A percentile compares a stretch with the other conserved stretches of the same genome.
These are phyloP conservation scores for Wickerhamomyces sp. DNA, from an alignment of 1,139 yeast species.

Conservation along the genomic window DNA sequence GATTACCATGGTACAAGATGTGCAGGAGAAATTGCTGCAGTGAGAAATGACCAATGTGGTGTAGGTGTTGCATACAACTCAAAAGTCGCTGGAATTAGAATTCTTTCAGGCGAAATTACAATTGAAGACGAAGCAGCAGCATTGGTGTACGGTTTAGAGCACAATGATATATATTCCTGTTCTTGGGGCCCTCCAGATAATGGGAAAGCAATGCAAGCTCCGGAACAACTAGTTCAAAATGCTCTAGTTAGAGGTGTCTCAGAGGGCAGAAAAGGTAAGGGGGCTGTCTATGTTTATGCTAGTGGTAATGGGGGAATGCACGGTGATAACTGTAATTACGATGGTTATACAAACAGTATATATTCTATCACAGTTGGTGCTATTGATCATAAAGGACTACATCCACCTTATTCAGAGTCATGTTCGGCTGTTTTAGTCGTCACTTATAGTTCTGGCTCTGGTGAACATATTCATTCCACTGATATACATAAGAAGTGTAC, in stretches of 20 bases:
- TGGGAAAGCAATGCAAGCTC: conserved; percentile 82
- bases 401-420: conserved; percentile 86
- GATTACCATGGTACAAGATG: conserved; percentile 97
- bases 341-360: conserved; percentile 95
- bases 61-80: conserved; percentile 90
- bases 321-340: conserved; percentile 93
- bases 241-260: conserved; percentile 84
- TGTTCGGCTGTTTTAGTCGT: conserved; percentile 97
- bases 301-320: conserved; percentile 87
- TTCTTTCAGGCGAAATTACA: conserved; percentile 74
- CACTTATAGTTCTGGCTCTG: conserved; percentile 88
- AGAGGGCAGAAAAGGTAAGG: conserved; percentile 77
- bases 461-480: conserved; percentile 88
- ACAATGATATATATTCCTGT: conserved; percentile 90
- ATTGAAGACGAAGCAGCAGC: conserved; percentile 91
- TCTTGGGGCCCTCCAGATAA: conserved; percentile 99
- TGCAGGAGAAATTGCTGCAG: conserved; percentile 96
- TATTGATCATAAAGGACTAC: conserved; percentile 77
- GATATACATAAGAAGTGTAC: conserved; percentile 76
- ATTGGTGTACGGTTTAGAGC: conserved; percentile 70
- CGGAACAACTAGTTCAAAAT: conserved; percentile 69
- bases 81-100: conserved; percentile 85
- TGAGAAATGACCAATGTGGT: conserved; percentile 80
- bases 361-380: conserved; percentile 96
- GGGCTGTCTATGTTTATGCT: conserved; percentile 91